Evolutionary conservation across 768 basidiomycete species (phyloP).

Genomic region (Leccinum barrowsii): DNA sequence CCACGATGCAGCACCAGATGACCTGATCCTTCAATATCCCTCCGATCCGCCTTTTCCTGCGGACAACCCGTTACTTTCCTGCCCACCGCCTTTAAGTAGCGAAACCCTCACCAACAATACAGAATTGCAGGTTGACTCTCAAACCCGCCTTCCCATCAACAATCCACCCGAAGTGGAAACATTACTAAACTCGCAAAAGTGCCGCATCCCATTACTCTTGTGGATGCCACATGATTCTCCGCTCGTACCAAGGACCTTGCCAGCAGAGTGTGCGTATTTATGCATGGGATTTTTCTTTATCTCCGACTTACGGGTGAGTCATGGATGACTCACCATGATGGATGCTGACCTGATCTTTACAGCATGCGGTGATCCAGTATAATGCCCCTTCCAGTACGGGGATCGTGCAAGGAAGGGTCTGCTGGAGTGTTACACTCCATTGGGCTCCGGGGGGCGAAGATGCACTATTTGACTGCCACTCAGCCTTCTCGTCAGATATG

Average conservation of each 20-base stretch:
- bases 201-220: conserved; percentile 38
- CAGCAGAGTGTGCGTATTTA: conserved; percentile 37
- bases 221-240: conserved; percentile 36
- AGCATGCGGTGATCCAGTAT: conserved; percentile 14
- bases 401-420: conserved; percentile 31
- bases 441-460: conserved; percentile 54
- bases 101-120: not conserved
- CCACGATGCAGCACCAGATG: not conserved
- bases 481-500: not conserved
- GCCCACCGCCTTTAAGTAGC: not conserved
- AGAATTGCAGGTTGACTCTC: not conserved
- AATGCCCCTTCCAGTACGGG: not conserved
- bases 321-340: not conserved
- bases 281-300: conserved; percentile 49
- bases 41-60: not conserved
- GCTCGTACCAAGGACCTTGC: conserved; percentile 24
- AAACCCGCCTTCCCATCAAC: conserved; percentile 16
- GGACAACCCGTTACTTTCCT: not conserved
- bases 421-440: conserved; percentile 44
- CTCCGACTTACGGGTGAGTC: conserved; percentile 36
- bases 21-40: not conserved
- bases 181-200: conserved; percentile 39
- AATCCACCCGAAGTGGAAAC: conserved; percentile 43
- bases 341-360: conserved; percentile 4
- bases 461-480: conserved; percentile 14